Evolutionary conservation across 768 basidiomycete species (phyloP).

Genomic region (Collybiopsis luxurians): DNA sequence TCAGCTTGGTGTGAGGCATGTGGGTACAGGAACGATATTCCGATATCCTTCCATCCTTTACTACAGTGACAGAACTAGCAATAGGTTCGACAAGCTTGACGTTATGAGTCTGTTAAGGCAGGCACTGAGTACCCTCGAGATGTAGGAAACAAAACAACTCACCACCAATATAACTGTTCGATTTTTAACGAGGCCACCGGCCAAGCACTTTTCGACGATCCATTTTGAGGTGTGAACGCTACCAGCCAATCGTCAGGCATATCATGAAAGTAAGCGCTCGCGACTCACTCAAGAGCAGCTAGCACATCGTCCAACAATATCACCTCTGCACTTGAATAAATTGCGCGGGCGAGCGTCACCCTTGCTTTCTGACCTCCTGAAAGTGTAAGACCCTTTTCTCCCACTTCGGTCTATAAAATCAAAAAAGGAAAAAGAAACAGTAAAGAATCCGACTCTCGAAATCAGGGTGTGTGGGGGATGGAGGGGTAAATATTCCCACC

Average conservation of each 20-base stretch:
- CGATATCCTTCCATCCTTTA: constrained; percentile 38
- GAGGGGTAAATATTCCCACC: too few relatives aligned
- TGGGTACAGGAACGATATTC: constrained; percentile 13
- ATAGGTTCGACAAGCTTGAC: constrained; percentile 23
- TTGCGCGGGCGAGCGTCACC: constrained; percentile 41
- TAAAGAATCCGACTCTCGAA: too few relatives aligned
- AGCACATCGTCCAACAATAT: constrained; percentile 73
- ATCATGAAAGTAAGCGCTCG: neutral
- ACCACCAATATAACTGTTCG: constrained; percentile 54
- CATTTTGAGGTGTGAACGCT: constrained; percentile 46
- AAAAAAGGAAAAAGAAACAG: too few relatives aligned
- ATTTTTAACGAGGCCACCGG: constrained; percentile 41
- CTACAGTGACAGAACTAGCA: constrained; percentile 31
- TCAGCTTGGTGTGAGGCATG: constrained; percentile 4
- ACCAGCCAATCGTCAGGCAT: neutral
- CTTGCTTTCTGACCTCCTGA: constrained; percentile 44
- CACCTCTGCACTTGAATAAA: constrained; percentile 50
- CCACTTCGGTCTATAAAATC: constrained; percentile 65
- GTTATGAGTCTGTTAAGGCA: constrained; percentile 33
- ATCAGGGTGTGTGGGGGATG: too few relatives aligned
- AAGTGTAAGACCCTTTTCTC: constrained; percentile 65
- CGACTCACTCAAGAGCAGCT: constrained; percentile 56
- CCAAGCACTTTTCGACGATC: constrained; percentile 50
- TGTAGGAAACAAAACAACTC: constrained; percentile 14
- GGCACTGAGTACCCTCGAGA: too few relatives aligned